Conservation (phyloP, 2,329 filamentous ascomycete species). For the Graphium sp. region DNA sequence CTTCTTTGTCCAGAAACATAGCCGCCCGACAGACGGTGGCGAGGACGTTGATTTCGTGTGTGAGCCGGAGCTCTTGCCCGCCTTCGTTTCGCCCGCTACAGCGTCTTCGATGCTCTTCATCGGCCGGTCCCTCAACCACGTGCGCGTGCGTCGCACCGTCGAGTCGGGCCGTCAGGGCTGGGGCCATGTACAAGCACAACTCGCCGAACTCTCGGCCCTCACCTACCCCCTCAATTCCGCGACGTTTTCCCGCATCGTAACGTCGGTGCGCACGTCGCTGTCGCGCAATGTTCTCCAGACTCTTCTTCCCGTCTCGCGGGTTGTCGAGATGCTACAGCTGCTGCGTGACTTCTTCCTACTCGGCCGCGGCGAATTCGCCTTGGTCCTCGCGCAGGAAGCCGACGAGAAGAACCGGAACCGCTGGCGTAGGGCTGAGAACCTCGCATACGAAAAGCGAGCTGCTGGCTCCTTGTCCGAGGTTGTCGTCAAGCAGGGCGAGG, state of each 20-base stretch:
- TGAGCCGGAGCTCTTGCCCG: slow-evolving; percentile 48
- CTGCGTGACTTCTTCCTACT: slow-evolving; percentile 79
- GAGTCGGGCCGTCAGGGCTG: slow-evolving; percentile 30
- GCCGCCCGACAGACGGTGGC: slow-evolving; percentile 25
- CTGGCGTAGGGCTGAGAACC: slow-evolving; percentile 46
- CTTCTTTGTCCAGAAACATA: slow-evolving; percentile 88
- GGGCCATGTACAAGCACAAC: slow-evolving; percentile 48
- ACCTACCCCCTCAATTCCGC: slow-evolving; percentile 58
- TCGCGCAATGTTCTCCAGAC: slow-evolving; percentile 73
- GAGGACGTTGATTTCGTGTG: slow-evolving; percentile 39
- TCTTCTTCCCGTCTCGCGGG: slow-evolving; percentile 60
- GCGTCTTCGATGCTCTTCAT: slow-evolving; percentile 80
- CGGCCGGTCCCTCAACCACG: slow-evolving; percentile 75
- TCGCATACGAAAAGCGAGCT: slow-evolving; percentile 39
- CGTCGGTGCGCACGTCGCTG: slow-evolving; percentile 61
- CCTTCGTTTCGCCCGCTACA: slow-evolving; percentile 59
- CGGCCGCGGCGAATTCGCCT: slow-evolving; percentile 78
- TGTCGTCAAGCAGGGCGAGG: slow-evolving; percentile 73
- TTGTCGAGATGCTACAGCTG: slow-evolving; percentile 60
- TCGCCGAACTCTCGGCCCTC: slow-evolving; percentile 51
- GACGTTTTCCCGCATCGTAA: slow-evolving; percentile 54
- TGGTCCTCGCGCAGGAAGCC: slow-evolving; percentile 71
- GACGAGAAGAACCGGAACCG: slow-evolving; percentile 63
- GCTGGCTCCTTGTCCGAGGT: slow-evolving; percentile 19
- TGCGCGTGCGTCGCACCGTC: slow-evolving; percentile 38